These are phyloP conservation scores for Amanita molliuscula DNA, from an alignment of 768 basidiomycete species.

Conservation along the genomic window DNA sequence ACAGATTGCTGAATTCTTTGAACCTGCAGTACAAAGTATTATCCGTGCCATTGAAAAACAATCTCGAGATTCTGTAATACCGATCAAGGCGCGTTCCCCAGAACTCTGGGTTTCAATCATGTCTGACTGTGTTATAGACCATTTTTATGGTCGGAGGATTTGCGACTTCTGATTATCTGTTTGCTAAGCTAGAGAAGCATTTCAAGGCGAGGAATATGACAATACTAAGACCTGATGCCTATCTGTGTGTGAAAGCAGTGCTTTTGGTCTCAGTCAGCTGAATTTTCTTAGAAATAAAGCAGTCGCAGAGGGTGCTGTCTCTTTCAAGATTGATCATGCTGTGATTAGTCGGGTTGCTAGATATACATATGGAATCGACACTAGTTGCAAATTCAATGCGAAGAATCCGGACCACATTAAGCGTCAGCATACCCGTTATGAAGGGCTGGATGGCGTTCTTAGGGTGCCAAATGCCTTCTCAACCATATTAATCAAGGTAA, in stretches of 20 bases:
- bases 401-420: conserved; percentile 9
- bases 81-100: not conserved
- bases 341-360: conserved; percentile 10
- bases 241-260: conserved; percentile 27
- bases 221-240: conserved; percentile 32
- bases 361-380: conserved; percentile 10
- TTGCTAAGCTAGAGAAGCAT: conserved; percentile 24
- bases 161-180: no score
- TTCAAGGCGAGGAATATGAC: conserved; percentile 23
- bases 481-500: conserved; percentile 7
- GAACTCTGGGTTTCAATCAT: not conserved
- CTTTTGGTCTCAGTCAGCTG: not conserved
- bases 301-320: no score
- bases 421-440: no score
- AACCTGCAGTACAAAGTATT: conserved; percentile 2
- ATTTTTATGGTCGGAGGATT: conserved; percentile 44
- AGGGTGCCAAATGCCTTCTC: conserved; percentile 7
- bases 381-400: conserved; percentile 5
- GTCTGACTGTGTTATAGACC: conserved; percentile 11
- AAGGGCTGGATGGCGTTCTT: not conserved
- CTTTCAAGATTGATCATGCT: conserved; percentile 14
- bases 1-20: conserved; percentile 2
- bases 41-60: not conserved
- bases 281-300: conserved; percentile 14
- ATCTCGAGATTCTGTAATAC: not conserved